Percentiles rank a stretch among this genome's conserved stretches.
These are phyloP conservation scores for Salvia hispanica DNA, from an alignment of 257 asterid species.

Conservation along the genomic window DNA sequence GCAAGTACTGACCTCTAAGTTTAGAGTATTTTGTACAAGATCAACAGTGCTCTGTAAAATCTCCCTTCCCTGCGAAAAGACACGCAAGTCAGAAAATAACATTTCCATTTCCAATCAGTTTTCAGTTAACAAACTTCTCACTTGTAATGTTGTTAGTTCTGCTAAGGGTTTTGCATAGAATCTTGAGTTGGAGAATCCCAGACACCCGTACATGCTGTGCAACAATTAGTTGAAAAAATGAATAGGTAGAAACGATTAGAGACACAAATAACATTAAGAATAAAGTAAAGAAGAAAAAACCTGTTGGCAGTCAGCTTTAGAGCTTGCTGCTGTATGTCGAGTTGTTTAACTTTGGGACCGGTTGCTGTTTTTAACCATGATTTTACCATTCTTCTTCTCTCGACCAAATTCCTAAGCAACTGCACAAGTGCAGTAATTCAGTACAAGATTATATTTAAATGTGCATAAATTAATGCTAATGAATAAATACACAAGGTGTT, in stretches of 20 bases:
- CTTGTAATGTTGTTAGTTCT: slow-evolving; percentile 92
- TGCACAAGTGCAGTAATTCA: slow-evolving; percentile 31
- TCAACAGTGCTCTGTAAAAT: slow-evolving; percentile 90
- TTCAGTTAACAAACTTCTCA: slow-evolving; percentile 36
- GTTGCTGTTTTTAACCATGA: slow-evolving; percentile 75
- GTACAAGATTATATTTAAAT: slow-evolving; percentile 17
- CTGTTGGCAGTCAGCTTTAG: slow-evolving; percentile 97
- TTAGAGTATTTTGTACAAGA: slow-evolving; percentile 80
- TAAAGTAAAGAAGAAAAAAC: slow-evolving; percentile 41
- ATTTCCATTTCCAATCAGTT: slow-evolving; percentile 25
- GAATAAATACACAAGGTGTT: neutral
- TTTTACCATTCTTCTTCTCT: slow-evolving; percentile 81
- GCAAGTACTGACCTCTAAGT: slow-evolving; percentile 66
- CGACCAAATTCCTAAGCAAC: slow-evolving; percentile 90
- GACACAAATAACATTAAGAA: slow-evolving; percentile 28
- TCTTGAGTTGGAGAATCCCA: slow-evolving; percentile 95
- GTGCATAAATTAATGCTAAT: neutral
- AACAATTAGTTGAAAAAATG: slow-evolving; percentile 30
- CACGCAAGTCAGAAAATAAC: slow-evolving; percentile 32
- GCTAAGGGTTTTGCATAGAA: slow-evolving; percentile 96
- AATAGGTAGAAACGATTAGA: slow-evolving; percentile 25
- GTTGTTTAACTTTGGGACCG: slow-evolving; percentile 86
- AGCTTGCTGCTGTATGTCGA: slow-evolving; percentile 97
- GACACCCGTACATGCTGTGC: slow-evolving; percentile 94
- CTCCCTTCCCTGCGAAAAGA: slow-evolving; percentile 81